A percentile compares a stretch with the other conserved stretches of the same genome.
These are phyloP conservation scores for Begonia masoniana DNA, from an alignment of 306 rosid species.

Conservation along the genomic window DNA sequence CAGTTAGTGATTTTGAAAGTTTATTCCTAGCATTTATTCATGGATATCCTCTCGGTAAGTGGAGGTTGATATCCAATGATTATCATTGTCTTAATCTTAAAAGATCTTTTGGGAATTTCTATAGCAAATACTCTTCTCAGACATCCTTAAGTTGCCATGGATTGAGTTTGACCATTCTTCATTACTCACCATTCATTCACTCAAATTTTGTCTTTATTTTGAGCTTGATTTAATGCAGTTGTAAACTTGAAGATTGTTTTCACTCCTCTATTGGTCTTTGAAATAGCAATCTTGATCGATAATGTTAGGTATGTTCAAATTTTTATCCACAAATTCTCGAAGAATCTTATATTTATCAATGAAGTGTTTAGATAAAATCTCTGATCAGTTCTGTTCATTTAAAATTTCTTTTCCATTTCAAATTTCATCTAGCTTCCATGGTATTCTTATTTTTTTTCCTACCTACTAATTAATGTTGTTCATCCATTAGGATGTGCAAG, in stretches of 20 bases:
- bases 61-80: background rate
- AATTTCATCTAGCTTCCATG: too few relatives aligned
- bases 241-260: constrained; percentile 74
- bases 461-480: too few relatives aligned
- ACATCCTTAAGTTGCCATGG: too few relatives aligned
- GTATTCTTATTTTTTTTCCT: too few relatives aligned
- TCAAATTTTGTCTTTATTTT: background rate
- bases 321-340: constrained; percentile 2
- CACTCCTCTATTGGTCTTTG: constrained; percentile 61
- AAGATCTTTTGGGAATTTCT: too few relatives aligned
- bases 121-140: too few relatives aligned
- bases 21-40: background rate
- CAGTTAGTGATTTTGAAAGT: background rate
- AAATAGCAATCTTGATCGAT: constrained; percentile 65
- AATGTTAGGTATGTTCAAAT: constrained; percentile 54
- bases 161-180: background rate
- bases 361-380: background rate
- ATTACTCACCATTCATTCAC: background rate
- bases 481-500: constrained; percentile 63
- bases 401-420: too few relatives aligned
- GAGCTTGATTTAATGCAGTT: constrained; percentile 38
- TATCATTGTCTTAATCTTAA: too few relatives aligned
- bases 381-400: too few relatives aligned
- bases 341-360: background rate
- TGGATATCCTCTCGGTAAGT: constrained; percentile 1